Percentiles rank a stretch among this genome's conserved stretches.
Conservation (phyloP, 495 filamentous ascomycete species). For the Podospora appendiculata region DNA sequence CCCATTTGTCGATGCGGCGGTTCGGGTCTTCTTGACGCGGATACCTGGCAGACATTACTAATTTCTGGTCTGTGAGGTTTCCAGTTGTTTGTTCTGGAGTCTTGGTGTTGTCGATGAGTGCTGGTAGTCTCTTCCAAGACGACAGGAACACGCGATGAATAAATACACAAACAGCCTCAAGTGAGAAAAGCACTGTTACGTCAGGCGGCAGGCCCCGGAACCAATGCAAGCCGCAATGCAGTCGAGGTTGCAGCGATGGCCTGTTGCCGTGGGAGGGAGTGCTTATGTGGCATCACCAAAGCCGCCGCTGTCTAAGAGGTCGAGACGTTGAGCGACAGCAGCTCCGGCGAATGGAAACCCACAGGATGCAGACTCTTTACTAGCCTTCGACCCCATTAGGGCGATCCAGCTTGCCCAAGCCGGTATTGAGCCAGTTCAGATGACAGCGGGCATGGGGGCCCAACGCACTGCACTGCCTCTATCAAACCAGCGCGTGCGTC, state of each 20-base stretch:
- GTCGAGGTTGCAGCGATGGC: background rate
- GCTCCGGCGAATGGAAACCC: background rate
- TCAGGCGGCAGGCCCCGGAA: background rate
- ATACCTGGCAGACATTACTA: conserved; percentile 1
- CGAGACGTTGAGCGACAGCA: background rate
- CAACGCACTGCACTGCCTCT: background rate
- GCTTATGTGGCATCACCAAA: background rate
- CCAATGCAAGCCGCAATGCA: background rate
- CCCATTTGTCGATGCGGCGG: conserved; percentile 16
- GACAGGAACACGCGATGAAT: background rate
- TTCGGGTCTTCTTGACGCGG: conserved; percentile 10
- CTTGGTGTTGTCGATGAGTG: background rate
- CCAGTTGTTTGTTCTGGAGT: background rate
- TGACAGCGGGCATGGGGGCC: background rate
- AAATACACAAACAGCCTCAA: background rate
- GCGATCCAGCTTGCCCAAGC: background rate
- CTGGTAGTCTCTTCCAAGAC: background rate
- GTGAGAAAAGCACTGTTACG: background rate
- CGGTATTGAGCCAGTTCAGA: background rate
- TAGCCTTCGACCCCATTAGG: background rate
- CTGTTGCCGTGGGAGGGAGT: background rate
- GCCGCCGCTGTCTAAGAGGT: background rate
- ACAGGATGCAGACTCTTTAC: background rate
- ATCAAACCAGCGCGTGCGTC: background rate
- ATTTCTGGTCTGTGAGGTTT: background rate